Conservation (phyloP, 164 flowering plant genomes). For the Liquidambar formosana region DNA sequence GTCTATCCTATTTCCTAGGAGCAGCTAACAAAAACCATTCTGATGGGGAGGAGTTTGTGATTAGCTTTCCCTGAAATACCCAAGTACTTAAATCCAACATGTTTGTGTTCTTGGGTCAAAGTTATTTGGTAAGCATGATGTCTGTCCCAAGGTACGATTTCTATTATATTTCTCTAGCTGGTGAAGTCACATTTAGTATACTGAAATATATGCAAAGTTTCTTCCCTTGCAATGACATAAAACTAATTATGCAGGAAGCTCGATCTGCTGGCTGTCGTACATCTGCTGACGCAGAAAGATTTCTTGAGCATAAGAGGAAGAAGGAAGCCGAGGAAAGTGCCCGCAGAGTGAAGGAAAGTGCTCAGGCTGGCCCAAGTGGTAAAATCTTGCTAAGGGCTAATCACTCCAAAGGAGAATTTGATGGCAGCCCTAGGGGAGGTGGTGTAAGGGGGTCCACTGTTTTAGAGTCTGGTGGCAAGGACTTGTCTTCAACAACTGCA, state of each 20-base stretch:
- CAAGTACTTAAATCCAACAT: too few relatives aligned
- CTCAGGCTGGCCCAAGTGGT: constrained; percentile 48
- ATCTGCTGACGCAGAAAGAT: constrained; percentile 62
- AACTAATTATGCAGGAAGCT: constrained; percentile 59
- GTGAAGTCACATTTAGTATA: too few relatives aligned
- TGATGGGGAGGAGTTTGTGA: too few relatives aligned
- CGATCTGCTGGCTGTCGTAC: constrained; percentile 90
- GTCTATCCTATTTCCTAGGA: too few relatives aligned
- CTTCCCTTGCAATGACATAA: not conserved
- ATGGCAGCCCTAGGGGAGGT: constrained; percentile 43
- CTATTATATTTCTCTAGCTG: too few relatives aligned
- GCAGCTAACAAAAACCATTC: too few relatives aligned
- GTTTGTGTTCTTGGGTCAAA: too few relatives aligned
- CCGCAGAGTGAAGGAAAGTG: constrained; percentile 40
- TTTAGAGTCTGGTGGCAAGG: constrained; percentile 40
- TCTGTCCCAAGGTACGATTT: too few relatives aligned
- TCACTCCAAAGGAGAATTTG: constrained; percentile 44
- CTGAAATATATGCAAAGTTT: not conserved
- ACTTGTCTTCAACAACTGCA: constrained; percentile 28
- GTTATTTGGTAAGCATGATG: too few relatives aligned
- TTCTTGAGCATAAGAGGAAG: constrained; percentile 56
- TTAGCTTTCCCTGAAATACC: too few relatives aligned
- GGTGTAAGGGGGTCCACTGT: constrained; percentile 31
- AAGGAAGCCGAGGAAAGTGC: constrained; percentile 70
- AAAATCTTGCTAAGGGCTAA: constrained; percentile 47